A percentile compares a stretch with the other conserved stretches of the same genome.
Conservation (phyloP, 306 rosid species). For the Vigna hirtella region DNA sequence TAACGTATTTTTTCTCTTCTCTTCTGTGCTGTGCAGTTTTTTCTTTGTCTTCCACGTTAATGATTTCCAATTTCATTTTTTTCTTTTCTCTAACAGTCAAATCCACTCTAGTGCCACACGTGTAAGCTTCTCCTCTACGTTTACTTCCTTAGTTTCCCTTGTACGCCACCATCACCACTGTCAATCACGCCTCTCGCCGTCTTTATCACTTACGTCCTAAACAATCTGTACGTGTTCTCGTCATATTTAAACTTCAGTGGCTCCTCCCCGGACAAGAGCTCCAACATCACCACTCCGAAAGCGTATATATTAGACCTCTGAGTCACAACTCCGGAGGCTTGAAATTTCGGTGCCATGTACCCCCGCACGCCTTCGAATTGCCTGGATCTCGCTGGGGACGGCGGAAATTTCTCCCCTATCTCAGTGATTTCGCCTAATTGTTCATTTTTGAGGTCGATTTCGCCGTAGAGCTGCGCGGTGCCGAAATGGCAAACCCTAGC, state of each 20-base stretch:
- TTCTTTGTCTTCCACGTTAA: too few species aligned
- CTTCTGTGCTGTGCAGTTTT: rapidly evolving
- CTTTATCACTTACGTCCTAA: conserved; percentile 62
- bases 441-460: conserved; percentile 47
- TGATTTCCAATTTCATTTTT: too few species aligned
- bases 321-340: conserved; percentile 62
- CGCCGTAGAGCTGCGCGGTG: conserved; percentile 81
- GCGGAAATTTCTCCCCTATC: conserved; percentile 1
- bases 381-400: conserved; percentile 7
- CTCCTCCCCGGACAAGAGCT: conserved; percentile 77
- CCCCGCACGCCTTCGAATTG: conserved; percentile 72
- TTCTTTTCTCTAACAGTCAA: too few species aligned
- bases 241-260: conserved; percentile 68
- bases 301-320: conserved; percentile 77
- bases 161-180: conserved; percentile 42
- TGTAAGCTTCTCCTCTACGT: conserved; percentile 63
- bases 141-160: conserved; percentile 63
- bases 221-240: conserved; percentile 53
- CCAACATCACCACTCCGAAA: conserved; percentile 82
- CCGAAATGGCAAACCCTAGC: conserved; percentile 89
- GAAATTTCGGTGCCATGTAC: conserved; percentile 91
- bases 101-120: conserved; percentile 74
- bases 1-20: too few species aligned
- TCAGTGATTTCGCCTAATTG: conserved; percentile 39
- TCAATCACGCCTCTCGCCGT: conserved; percentile 58